Conservation (phyloP, 2,329 filamentous ascomycete species). For the Colletotrichum karsti region DNA sequence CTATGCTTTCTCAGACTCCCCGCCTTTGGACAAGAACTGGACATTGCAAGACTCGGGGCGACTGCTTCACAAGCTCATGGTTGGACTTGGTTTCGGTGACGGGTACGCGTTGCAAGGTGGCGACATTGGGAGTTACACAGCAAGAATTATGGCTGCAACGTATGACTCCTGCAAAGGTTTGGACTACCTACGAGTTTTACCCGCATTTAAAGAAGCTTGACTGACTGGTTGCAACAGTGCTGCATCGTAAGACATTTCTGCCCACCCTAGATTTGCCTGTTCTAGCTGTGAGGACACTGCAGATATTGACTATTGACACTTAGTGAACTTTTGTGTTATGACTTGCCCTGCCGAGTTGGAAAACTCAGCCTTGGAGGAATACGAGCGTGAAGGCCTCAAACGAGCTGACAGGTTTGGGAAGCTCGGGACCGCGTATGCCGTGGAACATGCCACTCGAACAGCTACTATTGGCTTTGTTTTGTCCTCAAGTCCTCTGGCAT, state of each 20-base stretch:
- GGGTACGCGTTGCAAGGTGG: background rate
- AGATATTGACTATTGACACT: background rate
- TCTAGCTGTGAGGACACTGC: no score
- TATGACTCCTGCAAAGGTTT: background rate
- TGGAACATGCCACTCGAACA: background rate
- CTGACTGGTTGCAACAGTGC: no score
- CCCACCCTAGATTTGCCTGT: no score
- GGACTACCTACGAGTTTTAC: no score
- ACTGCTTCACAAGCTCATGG: background rate
- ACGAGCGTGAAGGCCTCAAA: background rate
- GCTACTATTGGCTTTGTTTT: background rate
- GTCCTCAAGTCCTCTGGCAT: background rate
- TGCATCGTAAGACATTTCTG: background rate
- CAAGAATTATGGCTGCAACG: background rate
- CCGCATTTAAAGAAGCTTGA: no score
- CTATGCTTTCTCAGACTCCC: background rate
- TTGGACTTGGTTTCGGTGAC: background rate
- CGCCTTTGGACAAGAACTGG: background rate
- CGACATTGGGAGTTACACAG: background rate
- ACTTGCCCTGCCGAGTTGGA: background rate
- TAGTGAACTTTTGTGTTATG: background rate
- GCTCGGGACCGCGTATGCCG: background rate
- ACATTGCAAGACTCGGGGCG: background rate
- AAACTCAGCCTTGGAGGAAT: background rate
- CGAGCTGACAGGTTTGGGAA: background rate